These are phyloP conservation scores for Alternaria sp. DNA, from an alignment of 2,329 filamentous ascomycete species.

Conservation along the genomic window DNA sequence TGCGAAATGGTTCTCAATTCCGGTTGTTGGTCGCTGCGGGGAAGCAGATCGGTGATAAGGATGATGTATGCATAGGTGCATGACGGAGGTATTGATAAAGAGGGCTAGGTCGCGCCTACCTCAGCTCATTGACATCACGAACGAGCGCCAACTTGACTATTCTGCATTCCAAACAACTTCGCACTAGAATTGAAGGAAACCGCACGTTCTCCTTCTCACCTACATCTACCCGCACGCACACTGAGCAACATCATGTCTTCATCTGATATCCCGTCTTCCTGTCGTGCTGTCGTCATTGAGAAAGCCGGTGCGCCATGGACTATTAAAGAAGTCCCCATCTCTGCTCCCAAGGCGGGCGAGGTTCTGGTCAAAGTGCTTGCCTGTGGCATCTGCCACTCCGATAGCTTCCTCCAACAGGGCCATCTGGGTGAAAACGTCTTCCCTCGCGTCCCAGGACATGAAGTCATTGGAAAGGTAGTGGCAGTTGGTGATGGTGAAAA, in stretches of 20 bases:
- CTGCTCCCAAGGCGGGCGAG: slow-evolving; percentile 64
- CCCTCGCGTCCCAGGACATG: slow-evolving; percentile 74
- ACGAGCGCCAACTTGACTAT: not conserved
- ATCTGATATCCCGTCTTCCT: slow-evolving; percentile 64
- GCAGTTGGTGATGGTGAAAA: slow-evolving; percentile 67
- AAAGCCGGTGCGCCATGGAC: slow-evolving; percentile 61
- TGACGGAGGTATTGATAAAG: slow-evolving; percentile 3
- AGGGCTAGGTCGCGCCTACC: not conserved
- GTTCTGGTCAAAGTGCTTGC: slow-evolving; percentile 76
- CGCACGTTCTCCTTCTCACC: not conserved
- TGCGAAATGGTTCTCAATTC: not conserved
- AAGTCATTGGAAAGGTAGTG: slow-evolving; percentile 73
- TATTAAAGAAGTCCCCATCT: slow-evolving; percentile 68
- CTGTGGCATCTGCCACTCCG: slow-evolving; percentile 76
- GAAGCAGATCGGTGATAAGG: slow-evolving; percentile 1
- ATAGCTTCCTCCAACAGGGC: slow-evolving; percentile 52
- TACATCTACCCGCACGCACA: not conserved
- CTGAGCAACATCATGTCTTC: not conserved
- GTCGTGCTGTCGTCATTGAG: slow-evolving; percentile 71
- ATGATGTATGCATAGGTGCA: not conserved
- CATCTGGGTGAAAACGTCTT: slow-evolving; percentile 35
- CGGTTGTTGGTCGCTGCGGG: not conserved
- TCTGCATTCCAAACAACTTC: not conserved
- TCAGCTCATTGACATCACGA: slow-evolving; percentile 11
- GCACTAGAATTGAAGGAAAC: not conserved